Conservation (phyloP, 768 basidiomycete genomes). For the Lentinula guzmanii region DNA sequence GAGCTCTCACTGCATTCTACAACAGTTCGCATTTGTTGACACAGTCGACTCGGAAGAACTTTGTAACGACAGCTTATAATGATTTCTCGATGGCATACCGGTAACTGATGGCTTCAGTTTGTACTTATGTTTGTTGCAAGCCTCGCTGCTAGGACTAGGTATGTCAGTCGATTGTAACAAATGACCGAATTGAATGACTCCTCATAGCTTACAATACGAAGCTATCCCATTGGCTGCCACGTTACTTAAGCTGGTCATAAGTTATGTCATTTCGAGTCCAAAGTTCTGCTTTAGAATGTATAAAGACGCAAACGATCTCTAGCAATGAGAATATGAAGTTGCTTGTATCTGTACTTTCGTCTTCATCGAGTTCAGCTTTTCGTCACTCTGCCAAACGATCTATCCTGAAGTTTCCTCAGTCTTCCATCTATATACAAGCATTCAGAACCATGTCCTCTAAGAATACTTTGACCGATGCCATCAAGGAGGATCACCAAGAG, state of each 20-base stretch:
- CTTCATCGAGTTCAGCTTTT: background rate
- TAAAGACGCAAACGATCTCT: background rate
- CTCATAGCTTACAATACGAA: background rate
- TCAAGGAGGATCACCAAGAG: slow-evolving; percentile 47
- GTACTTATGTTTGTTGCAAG: too few relatives aligned
- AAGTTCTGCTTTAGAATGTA: background rate
- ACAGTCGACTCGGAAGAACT: too few relatives aligned
- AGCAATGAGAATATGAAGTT: background rate
- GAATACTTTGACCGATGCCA: slow-evolving; percentile 31
- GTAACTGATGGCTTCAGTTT: too few relatives aligned
- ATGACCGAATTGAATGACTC: too few relatives aligned
- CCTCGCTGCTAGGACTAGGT: too few relatives aligned
- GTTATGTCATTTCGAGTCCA: background rate
- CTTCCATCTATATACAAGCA: background rate
- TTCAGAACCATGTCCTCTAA: slow-evolving; percentile 8
- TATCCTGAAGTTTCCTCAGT: background rate
- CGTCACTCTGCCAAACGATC: background rate
- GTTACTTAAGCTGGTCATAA: background rate
- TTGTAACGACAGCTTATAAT: too few relatives aligned
- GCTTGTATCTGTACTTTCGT: background rate
- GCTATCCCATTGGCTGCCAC: background rate
- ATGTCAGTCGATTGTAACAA: too few relatives aligned
- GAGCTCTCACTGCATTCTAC: too few relatives aligned
- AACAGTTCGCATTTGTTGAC: too few relatives aligned
- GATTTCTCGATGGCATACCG: too few relatives aligned